phyloP scores from a whole-genome alignment of 2,329 filamentous ascomycete species.

The Nothophaeocryptopus gaeumannii region DNA sequence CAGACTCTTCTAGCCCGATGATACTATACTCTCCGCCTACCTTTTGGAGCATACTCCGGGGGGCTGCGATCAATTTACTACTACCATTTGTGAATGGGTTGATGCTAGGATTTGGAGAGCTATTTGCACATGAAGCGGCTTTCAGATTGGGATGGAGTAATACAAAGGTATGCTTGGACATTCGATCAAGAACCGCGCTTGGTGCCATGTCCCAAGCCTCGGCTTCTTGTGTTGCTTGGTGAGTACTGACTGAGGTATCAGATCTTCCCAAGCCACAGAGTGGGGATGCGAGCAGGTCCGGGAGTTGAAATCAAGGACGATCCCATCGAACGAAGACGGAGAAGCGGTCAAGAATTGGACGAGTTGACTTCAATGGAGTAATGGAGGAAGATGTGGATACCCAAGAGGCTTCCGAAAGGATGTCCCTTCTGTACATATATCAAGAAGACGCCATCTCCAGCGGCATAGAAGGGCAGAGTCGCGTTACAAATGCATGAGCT shows the following conservation, averaged over 20 bases:
- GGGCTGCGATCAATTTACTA: slow-evolving; percentile 92
- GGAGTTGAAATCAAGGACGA: slow-evolving; percentile 77
- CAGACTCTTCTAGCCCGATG: slow-evolving; percentile 63
- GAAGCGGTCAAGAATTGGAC: slow-evolving; percentile 55
- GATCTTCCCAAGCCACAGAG: slow-evolving; percentile 61
- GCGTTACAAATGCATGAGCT: background rate
- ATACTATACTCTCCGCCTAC: slow-evolving; percentile 89
- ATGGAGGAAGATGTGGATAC: slow-evolving; percentile 12
- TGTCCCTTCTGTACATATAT: slow-evolving; percentile 13
- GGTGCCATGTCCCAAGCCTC: background rate
- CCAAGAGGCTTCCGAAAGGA: background rate
- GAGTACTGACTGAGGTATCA: slow-evolving; percentile 26
- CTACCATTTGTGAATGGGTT: slow-evolving; percentile 95
- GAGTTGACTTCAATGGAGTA: slow-evolving; percentile 69
- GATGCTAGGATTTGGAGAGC: slow-evolving; percentile 96
- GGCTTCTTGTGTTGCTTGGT: background rate
- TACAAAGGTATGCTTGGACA: slow-evolving; percentile 69
- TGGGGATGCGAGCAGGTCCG: slow-evolving; percentile 67
- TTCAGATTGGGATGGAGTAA: slow-evolving; percentile 90
- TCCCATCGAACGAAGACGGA: slow-evolving; percentile 55
- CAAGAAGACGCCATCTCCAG: background rate
- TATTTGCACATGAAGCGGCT: slow-evolving; percentile 93
- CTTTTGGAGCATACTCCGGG: slow-evolving; percentile 77
- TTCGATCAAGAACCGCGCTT: background rate
- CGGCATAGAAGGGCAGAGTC: slow-evolving; percentile 1